phyloP scores from a whole-genome alignment of 108 stramenopile species.

The Fragilaria crotonensis region DNA sequence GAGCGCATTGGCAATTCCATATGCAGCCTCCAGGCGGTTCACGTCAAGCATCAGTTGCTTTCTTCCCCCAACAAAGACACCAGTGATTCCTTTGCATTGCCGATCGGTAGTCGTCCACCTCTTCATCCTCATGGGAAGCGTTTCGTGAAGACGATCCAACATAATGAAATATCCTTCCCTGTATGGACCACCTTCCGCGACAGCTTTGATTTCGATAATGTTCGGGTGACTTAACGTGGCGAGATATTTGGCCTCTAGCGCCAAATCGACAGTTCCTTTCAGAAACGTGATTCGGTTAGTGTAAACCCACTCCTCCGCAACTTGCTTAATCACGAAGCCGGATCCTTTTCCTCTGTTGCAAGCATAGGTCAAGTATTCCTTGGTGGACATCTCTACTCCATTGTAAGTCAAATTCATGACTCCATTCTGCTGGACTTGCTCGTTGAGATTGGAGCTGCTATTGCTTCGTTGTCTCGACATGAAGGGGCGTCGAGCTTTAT shows the following conservation, averaged over 20 bases:
- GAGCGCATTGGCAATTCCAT: conserved; percentile 30
- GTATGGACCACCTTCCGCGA: conserved; percentile 13
- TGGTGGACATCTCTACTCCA: neutral
- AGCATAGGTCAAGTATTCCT: neutral
- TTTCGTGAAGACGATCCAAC: conserved; percentile 38
- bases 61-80: conserved; percentile 29
- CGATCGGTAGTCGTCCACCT: conserved; percentile 39
- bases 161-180: conserved; percentile 43
- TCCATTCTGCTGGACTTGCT: neutral
- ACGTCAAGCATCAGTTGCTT: conserved; percentile 16
- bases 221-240: conserved; percentile 33
- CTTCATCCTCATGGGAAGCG: conserved; percentile 22
- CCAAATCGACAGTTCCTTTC: conserved; percentile 54
- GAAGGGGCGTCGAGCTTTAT: neutral
- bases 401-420: neutral
- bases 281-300: conserved; percentile 42
- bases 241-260: conserved; percentile 48
- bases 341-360: conserved; percentile 1
- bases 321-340: conserved; percentile 26
- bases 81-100: conserved; percentile 38
- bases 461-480: neutral
- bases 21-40: conserved; percentile 34
- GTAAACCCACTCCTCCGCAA: conserved; percentile 14
- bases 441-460: neutral
- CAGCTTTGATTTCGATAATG: conserved; percentile 34